A percentile compares a stretch with the other conserved stretches of the same genome.
Conservation (phyloP, 2,329 filamentous ascomycete genomes). For the Paramyrothecium roridum region DNA sequence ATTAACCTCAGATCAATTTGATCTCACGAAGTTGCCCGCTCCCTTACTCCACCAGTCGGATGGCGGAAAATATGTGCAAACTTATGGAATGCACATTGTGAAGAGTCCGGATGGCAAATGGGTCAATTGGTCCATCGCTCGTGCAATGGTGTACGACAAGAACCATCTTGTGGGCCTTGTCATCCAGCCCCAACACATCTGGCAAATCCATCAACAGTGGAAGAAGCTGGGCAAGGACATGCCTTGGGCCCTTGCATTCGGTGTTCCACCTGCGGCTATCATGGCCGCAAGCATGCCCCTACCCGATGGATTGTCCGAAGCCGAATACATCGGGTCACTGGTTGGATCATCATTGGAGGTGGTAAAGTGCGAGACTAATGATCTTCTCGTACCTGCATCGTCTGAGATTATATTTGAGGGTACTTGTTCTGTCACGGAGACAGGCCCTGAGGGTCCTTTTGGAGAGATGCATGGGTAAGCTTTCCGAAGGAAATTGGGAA, state of each 20-base stretch:
- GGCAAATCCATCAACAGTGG: slow-evolving; percentile 44
- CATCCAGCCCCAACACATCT: slow-evolving; percentile 42
- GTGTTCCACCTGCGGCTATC: slow-evolving; percentile 45
- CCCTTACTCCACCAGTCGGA: slow-evolving; percentile 40
- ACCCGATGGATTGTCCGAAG: slow-evolving; percentile 44
- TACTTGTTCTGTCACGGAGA: slow-evolving; percentile 38
- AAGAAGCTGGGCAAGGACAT: slow-evolving; percentile 39
- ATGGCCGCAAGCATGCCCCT: slow-evolving; percentile 45
- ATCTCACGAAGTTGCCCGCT: slow-evolving; percentile 33
- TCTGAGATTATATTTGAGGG: slow-evolving; percentile 49
- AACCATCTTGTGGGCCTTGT: slow-evolving; percentile 37
- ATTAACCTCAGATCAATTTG: slow-evolving; percentile 3
- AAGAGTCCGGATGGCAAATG: slow-evolving; percentile 41
- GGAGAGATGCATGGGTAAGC: slow-evolving; percentile 28
- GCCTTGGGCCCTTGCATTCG: slow-evolving; percentile 44
- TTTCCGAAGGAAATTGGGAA: no score
- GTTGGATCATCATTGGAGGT: slow-evolving; percentile 39
- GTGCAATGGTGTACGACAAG: slow-evolving; percentile 43
- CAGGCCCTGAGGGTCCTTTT: slow-evolving; percentile 41
- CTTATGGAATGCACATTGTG: slow-evolving; percentile 45
- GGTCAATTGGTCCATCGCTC: slow-evolving; percentile 44
- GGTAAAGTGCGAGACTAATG: slow-evolving; percentile 48
- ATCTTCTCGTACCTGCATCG: slow-evolving; percentile 43
- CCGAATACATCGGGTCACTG: slow-evolving; percentile 44
- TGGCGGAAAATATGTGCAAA: slow-evolving; percentile 50